Evolutionary conservation across 1,139 yeast genomes (phyloP).

Genomic region (Eremothecium sinecaudum): DNA sequence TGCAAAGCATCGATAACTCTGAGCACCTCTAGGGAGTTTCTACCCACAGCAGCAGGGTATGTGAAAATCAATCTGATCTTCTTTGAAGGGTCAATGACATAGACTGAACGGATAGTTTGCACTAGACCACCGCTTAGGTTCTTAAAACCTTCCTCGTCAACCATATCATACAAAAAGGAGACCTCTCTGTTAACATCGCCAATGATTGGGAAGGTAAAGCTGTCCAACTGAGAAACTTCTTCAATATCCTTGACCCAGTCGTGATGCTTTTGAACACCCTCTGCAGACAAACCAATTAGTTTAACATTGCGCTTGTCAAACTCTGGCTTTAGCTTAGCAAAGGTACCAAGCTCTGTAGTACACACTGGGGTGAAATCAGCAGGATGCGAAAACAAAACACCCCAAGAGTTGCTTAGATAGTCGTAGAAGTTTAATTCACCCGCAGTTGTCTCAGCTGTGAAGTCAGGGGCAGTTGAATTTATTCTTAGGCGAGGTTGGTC

Average conservation of each 20-base stretch:
- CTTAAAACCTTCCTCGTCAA: conserved; percentile 78
- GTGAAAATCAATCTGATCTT: conserved; percentile 73
- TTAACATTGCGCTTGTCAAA: conserved; percentile 72
- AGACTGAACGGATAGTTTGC: conserved; percentile 80
- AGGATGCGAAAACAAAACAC: conserved; percentile 80
- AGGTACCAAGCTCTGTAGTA: conserved; percentile 90
- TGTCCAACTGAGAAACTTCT: conserved; percentile 55
- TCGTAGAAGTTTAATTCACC: conserved; percentile 78
- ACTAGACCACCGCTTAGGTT: conserved; percentile 61
- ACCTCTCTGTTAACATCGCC: conserved; percentile 77
- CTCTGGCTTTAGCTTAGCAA: conserved; percentile 75
- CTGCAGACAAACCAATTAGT: conserved; percentile 78
- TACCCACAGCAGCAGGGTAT: conserved; percentile 86
- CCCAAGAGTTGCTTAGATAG: conserved; percentile 74
- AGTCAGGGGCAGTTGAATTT: conserved; percentile 71
- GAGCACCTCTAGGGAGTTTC: conserved; percentile 80
- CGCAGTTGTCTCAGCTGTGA: conserved; percentile 64
- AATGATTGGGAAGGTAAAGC: conserved; percentile 75
- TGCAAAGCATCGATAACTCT: conserved; percentile 83
- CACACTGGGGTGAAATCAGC: conserved; percentile 94
- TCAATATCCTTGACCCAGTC: conserved; percentile 84
- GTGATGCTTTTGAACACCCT: conserved; percentile 64
- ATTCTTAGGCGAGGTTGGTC: conserved; percentile 62
- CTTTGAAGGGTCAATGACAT: conserved; percentile 78
- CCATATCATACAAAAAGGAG: conserved; percentile 80